phyloP scores from a whole-genome alignment of 2,329 filamentous ascomycete genomes.

The Leptographium wingfieldii region DNA sequence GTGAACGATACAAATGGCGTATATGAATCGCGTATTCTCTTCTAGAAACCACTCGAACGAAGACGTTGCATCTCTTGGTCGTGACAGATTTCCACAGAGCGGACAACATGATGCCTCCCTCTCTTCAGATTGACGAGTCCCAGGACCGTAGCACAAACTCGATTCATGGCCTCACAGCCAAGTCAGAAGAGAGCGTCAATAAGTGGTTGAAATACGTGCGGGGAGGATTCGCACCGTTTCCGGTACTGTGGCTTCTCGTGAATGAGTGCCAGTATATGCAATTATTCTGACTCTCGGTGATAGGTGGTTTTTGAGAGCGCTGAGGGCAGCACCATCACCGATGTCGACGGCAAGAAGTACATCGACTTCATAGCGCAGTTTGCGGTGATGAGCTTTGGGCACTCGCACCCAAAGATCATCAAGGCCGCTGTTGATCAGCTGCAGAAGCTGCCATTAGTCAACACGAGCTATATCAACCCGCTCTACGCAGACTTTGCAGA shows the following conservation, averaged over 20 bases:
- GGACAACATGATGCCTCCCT: too few species aligned
- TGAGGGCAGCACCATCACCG: background rate
- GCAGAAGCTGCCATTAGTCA: background rate
- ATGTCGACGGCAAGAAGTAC: constrained; percentile 3
- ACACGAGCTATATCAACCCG: constrained; percentile 5
- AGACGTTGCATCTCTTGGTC: too few species aligned
- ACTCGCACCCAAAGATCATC: constrained; percentile 3
- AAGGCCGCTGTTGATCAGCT: constrained; percentile 2
- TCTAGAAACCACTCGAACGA: too few species aligned
- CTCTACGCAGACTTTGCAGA: constrained; percentile 1
- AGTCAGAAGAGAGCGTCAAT: background rate
- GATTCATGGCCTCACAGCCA: background rate
- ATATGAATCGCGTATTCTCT: too few species aligned
- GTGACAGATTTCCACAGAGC: too few species aligned
- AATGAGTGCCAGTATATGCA: background rate
- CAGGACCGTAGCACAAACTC: background rate
- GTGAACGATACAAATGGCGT: too few species aligned
- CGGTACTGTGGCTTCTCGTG: background rate
- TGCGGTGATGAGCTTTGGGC: constrained; percentile 2
- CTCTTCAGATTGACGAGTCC: too few species aligned
- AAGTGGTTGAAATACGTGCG: constrained; percentile 1
- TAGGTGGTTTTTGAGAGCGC: background rate
- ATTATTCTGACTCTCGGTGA: background rate
- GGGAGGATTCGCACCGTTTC: constrained; percentile 3
- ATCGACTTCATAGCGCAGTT: constrained; percentile 2